These are phyloP conservation scores for Alternaria sp. DNA, from an alignment of 2,329 filamentous ascomycete species.

Conservation along the genomic window DNA sequence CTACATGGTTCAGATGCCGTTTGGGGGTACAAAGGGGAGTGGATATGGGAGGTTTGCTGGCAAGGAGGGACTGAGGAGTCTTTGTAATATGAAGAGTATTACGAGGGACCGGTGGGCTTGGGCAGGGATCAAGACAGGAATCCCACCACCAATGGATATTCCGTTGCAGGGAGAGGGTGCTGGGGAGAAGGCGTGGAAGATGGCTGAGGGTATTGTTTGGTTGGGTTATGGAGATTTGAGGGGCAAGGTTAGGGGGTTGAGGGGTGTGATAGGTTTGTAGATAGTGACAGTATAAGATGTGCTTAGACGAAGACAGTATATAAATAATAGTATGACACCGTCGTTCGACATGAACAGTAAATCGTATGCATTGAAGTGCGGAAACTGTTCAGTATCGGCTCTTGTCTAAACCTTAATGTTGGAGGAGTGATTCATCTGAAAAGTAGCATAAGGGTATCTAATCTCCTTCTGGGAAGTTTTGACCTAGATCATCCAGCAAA, in stretches of 20 bases:
- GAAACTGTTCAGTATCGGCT: too few relatives aligned
- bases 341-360: neutral
- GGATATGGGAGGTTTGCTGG: slow-evolving; percentile 93
- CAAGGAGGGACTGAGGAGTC: slow-evolving; percentile 80
- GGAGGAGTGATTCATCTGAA: too few relatives aligned
- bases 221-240: slow-evolving; percentile 55
- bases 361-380: too few relatives aligned
- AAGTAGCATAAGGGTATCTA: too few relatives aligned
- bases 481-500: too few relatives aligned
- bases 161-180: slow-evolving; percentile 65
- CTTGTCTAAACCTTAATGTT: too few relatives aligned
- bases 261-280: slow-evolving; percentile 47
- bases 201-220: slow-evolving; percentile 58
- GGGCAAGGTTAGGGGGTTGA: slow-evolving; percentile 52
- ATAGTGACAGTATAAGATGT: neutral
- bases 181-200: slow-evolving; percentile 51
- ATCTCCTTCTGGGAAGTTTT: too few relatives aligned
- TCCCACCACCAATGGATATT: slow-evolving; percentile 82
- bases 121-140: slow-evolving; percentile 71
- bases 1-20: slow-evolving; percentile 93
- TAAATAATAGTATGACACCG: neutral
- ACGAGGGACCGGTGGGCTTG: slow-evolving; percentile 77
- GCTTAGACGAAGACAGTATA: too few relatives aligned
- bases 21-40: slow-evolving; percentile 88
- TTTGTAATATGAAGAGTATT: slow-evolving; percentile 89